Base-by-base conservation (phyloP, 306 rosid species). In the Astragalus glycyphyllos region DNA sequence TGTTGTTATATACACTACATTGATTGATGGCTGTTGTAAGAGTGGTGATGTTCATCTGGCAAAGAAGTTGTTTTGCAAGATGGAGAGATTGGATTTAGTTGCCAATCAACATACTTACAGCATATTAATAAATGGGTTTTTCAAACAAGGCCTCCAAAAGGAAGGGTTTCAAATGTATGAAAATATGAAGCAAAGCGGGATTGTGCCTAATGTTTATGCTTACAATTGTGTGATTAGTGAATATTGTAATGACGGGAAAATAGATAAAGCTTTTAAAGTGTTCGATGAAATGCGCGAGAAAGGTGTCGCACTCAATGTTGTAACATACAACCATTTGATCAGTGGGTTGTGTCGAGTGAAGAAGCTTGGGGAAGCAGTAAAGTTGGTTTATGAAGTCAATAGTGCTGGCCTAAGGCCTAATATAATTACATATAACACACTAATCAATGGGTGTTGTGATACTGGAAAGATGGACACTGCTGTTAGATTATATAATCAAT, bases 21-120 rank as follows among this genome's bases (percentile, higher is more conserved):
- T 92, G 87, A 84, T 92, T 20, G 89, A 88, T 54, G 98, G 95
- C 47, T 92, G 87, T 63, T 89, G 92, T 80, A 89, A 86, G 77
- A 89, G 64, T 69, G 88, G 87, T 40, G 85, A 92, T 58, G 63
- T 88, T 37, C 84, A 84, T 14, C 55, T 75, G 26, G 96, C 89
- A 2, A 82, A 85, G 80, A 73, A 79, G 62, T 60, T 92, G 81
- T 89, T 89, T 83, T 65, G 57, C 57, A 86, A 72, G 79, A 88
- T 92, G 92, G 76, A 68, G 63, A 68, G 73, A 51, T 42, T 89
- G 71, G 79, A 79, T 73, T 58, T 89, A 68, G 90, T 83, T 57
- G 80, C 91, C 4, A 85, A 88, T 69, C 92, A 85, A 32, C 85
- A 77, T 79, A 83, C 91, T 10, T 92, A 88, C 46, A 83, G 88